Base-by-base conservation (phyloP, 192 early-diverging fungal genomes). In the Geranomyces variabilis region DNA sequence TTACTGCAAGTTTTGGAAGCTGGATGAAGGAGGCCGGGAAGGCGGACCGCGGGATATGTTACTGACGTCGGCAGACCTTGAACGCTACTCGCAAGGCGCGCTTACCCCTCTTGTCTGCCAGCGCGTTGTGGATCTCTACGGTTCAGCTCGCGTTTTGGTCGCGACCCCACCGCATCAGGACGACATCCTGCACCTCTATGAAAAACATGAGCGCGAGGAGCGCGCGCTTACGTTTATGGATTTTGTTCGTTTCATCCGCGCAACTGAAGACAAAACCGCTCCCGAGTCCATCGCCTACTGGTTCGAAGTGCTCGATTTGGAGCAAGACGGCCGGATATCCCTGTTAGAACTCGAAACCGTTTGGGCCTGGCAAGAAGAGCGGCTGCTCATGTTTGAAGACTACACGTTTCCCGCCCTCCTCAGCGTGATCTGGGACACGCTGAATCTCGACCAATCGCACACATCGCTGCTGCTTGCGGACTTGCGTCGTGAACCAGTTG, bases 1-100 rank as follows among this genome's bases (percentile, higher is more conserved):
- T 1, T 98, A 96, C 73, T 96, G 94, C 84, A 94, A 92, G 76
- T 98, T 98, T 75, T 98, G 93, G 91, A 91, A 92, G 73, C 79
- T 96, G 66, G 96, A 98, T 79, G 77, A n/a, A n/a, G n/a, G n/a
- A n/a, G n/a, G 36, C 84, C 5, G 36, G 36, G 36, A 41, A 7
- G 36, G 36, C 10, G 36, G 36, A 10, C 5, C 36, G 36, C 3
- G 36, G 58, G 92, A 96, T 72, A 84, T 92, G 71, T 75, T 94
- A 30, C 30, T 68, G 3, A 68, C 51, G 81, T 94, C 57, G 83
- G 87, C 51, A 81, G 87, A 47, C 73, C 77, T 98, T 65, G 56
- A 84, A 15, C 80, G 86, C 56, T 98, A 96, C 77, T 88, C 90
- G 64, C 83, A 80, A n/a, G 80, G 84, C 31, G 82, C 89, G 1